These are phyloP conservation scores for Xylaria sp. DNA, from an alignment of 2,329 filamentous ascomycete species.

Conservation along the genomic window DNA sequence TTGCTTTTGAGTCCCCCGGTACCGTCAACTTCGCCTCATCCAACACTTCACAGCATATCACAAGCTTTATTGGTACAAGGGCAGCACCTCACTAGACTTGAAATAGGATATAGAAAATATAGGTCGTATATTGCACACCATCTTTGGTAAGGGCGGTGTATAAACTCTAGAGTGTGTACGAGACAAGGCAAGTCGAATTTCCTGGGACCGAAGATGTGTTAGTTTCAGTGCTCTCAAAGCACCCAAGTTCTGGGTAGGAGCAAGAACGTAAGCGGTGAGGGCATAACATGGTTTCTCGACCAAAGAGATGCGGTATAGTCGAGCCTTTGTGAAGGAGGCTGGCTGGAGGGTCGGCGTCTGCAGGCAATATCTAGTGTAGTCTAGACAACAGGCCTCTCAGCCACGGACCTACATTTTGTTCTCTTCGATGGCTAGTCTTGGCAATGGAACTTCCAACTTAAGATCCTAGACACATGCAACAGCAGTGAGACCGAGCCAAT, in stretches of 20 bases:
- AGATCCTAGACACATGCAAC: not conserved
- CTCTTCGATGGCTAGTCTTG: not conserved
- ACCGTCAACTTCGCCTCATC: slow-evolving; percentile 28
- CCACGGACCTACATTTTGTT: not conserved
- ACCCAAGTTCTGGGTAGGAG: not conserved
- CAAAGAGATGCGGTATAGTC: not conserved
- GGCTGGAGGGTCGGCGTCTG: slow-evolving; percentile 9
- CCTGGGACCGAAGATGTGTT: too few relatives aligned
- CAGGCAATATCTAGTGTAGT: slow-evolving; percentile 10
- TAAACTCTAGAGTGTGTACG: not conserved
- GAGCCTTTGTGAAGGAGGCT: slow-evolving; percentile 11
- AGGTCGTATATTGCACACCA: not conserved
- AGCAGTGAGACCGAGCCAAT: not conserved
- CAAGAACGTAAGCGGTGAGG: not conserved
- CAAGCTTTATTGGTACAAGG: not conserved
- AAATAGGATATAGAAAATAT: not conserved
- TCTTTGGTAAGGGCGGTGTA: not conserved
- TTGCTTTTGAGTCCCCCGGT: slow-evolving; percentile 30
- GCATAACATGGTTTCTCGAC: not conserved
- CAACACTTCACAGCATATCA: slow-evolving; percentile 39
- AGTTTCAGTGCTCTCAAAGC: not conserved
- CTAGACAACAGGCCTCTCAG: not conserved
- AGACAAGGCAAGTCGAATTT: not conserved
- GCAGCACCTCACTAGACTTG: not conserved
- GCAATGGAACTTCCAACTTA: not conserved